Conservation (phyloP, 805 yeast species). For the Clavispora asparagi region DNA sequence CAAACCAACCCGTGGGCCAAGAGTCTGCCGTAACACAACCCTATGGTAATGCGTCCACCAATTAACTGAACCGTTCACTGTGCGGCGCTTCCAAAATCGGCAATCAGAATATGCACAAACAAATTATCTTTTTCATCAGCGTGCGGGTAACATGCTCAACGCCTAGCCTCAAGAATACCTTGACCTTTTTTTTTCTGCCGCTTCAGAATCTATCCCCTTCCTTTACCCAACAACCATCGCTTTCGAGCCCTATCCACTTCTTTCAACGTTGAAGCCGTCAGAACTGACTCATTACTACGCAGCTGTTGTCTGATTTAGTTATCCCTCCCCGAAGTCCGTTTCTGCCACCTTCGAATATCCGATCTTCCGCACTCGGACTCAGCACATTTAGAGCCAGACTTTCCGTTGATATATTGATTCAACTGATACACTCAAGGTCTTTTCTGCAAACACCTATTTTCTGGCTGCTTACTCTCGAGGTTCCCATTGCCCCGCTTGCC, state of each 20-base stretch:
- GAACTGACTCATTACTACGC: background rate
- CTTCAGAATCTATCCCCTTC: background rate
- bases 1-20: too few relatives aligned
- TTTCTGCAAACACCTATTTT: too few relatives aligned
- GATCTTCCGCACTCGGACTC: slow-evolving; percentile 1
- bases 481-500: too few relatives aligned
- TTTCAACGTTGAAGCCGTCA: background rate
- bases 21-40: too few relatives aligned
- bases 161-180: slow-evolving; percentile 1
- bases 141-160: slow-evolving; percentile 11
- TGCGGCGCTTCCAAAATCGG: background rate
- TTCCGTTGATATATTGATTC: background rate
- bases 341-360: background rate
- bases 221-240: background rate
- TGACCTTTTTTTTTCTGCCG: slow-evolving; percentile 2
- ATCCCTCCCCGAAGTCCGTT: background rate
- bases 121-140: slow-evolving; percentile 16
- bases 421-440: background rate
- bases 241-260: background rate
- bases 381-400: background rate
- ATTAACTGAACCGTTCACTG: background rate
- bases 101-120: slow-evolving; percentile 5
- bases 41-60: too few relatives aligned
- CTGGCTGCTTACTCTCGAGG: too few relatives aligned
- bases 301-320: background rate